These are phyloP conservation scores for Neurospora africana DNA, from an alignment of 495 filamentous ascomycete genomes.

Conservation along the genomic window DNA sequence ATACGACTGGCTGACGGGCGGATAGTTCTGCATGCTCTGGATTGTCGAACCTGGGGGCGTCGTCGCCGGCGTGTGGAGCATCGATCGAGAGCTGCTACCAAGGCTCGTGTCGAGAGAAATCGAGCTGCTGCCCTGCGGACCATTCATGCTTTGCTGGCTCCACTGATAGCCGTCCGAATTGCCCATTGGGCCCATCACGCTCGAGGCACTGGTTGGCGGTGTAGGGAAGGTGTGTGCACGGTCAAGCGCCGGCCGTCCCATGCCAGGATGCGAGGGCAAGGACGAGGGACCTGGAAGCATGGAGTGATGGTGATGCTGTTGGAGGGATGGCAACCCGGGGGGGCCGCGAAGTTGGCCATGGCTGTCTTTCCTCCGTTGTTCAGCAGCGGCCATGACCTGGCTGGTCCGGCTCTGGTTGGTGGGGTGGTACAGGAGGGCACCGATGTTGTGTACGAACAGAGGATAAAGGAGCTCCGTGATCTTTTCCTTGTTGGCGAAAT, in stretches of 20 bases:
- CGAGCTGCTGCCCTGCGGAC: conserved; percentile 55
- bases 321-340: conserved; percentile 53
- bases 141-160: conserved; percentile 55
- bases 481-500: conserved; percentile 99
- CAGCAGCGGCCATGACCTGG: conserved; percentile 78
- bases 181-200: conserved; percentile 69
- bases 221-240: conserved; percentile 87
- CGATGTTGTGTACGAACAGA: conserved; percentile 95
- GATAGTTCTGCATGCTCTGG: conserved; percentile 66
- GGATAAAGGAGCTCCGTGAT: conserved; percentile 94
- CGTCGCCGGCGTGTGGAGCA: conserved; percentile 85
- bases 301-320: conserved; percentile 64
- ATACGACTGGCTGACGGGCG: conserved; percentile 61
- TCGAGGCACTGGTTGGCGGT: conserved; percentile 84
- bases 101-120: conserved; percentile 79
- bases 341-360: conserved; percentile 39
- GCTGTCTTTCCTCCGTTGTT: conserved; percentile 55
- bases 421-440: conserved; percentile 86
- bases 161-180: conserved; percentile 67
- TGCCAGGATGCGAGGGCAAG: conserved; percentile 62
- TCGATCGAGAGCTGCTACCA: conserved; percentile 72
- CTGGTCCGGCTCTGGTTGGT: conserved; percentile 74
- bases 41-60: conserved; percentile 75
- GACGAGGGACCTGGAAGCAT: conserved; percentile 64
- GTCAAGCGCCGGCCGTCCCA: conserved; percentile 62